Base-by-base conservation (phyloP, 2,329 filamentous ascomycete species). In the Colletotrichum eremochloae region DNA sequence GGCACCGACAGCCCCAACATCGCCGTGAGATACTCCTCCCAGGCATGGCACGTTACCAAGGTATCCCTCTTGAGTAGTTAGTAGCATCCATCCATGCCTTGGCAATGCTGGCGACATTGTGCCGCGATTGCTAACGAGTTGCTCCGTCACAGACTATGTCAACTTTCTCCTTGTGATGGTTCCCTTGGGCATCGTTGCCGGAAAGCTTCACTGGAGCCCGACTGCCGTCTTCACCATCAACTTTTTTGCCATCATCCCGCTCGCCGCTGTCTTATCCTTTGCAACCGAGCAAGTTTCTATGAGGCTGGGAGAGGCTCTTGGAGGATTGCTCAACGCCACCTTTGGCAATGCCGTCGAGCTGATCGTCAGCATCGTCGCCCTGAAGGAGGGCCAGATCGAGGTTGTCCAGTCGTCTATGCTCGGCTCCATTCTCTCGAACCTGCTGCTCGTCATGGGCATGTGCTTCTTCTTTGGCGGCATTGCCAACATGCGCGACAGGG, bases 391-490 rank as follows among this genome's bases (percentile, higher is more conserved):
- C 74, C 93, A 98, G 83, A 97, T 98, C 79, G 92, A 96, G 77
- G 95, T 98, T 75, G 96, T 98, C n/a, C 96, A 98, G 84, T 93
- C 96, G 29, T 97, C 94, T 75, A 98, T 98, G 95, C 91, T 98
- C 44, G 96, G 96, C 60, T 97, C 94, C 78, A 97, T 98, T 77
- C 87, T 98, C 50, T 98, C 96, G 75, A 98, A 98, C 82, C 92
- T 98, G 75, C 88, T 98, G 9, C 90, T 98, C 31, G 96, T 95
- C 58, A 88, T 95, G 79, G 92, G 93, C 77, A 94, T 93, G 87
- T 94, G 92, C 82, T 94, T 94, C 84, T 85, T 95, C 75, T 88
- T 93, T 67, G 93, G 93, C 67, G 93, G 93, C 42, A 84, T 94
- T 72, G 86, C 87, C 74, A 90, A 91, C 82, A 87, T 87, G 79